Evolutionary conservation across 768 basidiomycete genomes (phyloP), one percentile per base, ranked within the genome.

Genomic region (Lyophyllum decastes): DNA sequence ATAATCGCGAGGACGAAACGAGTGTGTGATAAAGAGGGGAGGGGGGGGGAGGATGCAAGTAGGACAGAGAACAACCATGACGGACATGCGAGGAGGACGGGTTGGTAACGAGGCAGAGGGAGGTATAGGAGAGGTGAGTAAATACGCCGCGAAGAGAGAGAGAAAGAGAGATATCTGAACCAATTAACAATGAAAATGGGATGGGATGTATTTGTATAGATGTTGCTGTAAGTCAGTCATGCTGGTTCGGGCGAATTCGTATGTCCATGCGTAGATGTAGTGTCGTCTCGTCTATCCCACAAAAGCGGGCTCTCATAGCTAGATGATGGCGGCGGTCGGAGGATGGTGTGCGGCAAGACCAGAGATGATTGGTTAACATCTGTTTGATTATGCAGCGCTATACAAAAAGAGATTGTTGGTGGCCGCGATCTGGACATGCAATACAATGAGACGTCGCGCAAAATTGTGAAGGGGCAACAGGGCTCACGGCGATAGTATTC

Each of bases 321-420:
- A 58, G 61, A 60, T 60, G 57, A 62, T 58, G 56, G 63, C 54
- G 55, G 59, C 44, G 58, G 47, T 57, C 21, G 47, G 27, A 25
- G 41, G 33, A 30, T 51, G 52, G 56, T 35, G 54, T 34, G 54
- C 57, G 52, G 44, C 44, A 64, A 58, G 47, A 33, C 55, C 53
- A 58, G 54, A 58, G 56, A 59, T 58, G 61, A 33, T 41, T 45
- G 25, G 2, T 54, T 49, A 59, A 56, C 60, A 63, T 59, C 61
- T 60, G 57, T 60, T 66, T 59, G 64, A 70, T 81, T 73, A 84
- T 72, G 83, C 83, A 64, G 84, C 88, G 73, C 88, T 89, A 76
- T 90, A 90, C 73, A 92, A 77, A 83, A 89, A 95, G 75, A 97
- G 77, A 75, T 97, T 97, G 82, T 97, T 97, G 66, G 95, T 98